Conservation (phyloP, 257 asterid genomes). For the Gentiana dahurica region DNA sequence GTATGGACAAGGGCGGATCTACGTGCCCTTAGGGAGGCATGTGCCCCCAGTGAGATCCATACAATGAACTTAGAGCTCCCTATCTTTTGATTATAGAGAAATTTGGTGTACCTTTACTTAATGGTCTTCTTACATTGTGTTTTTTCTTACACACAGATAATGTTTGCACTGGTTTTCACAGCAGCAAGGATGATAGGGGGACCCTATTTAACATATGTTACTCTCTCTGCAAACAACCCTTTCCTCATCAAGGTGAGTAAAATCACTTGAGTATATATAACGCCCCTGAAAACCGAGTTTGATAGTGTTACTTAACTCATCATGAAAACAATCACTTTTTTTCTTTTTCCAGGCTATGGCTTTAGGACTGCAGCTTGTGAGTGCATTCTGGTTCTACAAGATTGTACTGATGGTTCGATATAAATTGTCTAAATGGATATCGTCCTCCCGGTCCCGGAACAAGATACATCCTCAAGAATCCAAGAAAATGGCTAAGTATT, state of each 20-base stretch:
- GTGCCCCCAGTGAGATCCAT: no score
- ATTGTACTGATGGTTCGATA: constrained; percentile 60
- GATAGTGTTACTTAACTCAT: no score
- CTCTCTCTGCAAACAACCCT: constrained; percentile 61
- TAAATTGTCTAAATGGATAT: constrained; percentile 40
- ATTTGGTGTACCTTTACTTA: no score
- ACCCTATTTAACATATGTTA: constrained; percentile 61
- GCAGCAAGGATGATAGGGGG: constrained; percentile 82
- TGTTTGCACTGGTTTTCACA: constrained; percentile 60
- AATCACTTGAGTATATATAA: background rate
- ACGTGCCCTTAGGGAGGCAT: no score
- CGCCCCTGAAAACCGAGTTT: no score
- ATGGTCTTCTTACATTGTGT: no score
- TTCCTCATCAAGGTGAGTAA: constrained; percentile 50
- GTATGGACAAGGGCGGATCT: no score
- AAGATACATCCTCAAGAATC: constrained; percentile 18
- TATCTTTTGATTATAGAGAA: no score
- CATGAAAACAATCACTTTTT: no score
- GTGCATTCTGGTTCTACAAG: constrained; percentile 87
- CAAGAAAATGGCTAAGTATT: background rate
- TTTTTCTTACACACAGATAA: background rate
- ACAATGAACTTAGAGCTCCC: no score
- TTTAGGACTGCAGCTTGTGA: constrained; percentile 64
- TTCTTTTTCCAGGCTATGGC: constrained; percentile 62
- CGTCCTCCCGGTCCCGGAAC: constrained; percentile 9